These are phyloP conservation scores for Didymella sp. DNA, from an alignment of 2,329 filamentous ascomycete genomes.

Conservation along the genomic window DNA sequence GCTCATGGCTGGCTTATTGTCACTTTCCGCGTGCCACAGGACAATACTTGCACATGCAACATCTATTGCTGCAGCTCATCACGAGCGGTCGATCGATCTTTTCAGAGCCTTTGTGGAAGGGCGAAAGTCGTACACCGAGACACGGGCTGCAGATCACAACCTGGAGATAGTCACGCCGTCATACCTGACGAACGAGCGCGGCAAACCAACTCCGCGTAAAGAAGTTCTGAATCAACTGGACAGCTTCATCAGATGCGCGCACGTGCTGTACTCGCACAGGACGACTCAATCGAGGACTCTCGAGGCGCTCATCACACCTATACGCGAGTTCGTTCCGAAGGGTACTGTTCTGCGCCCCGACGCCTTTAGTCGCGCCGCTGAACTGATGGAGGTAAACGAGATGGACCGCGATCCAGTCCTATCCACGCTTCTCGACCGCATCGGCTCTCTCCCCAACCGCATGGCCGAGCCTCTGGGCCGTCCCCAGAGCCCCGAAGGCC, in stretches of 20 bases:
- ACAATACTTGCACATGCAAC: slow-evolving; percentile 12
- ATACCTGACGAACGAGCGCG: background rate
- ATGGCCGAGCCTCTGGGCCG: slow-evolving; percentile 1
- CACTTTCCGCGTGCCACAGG: slow-evolving; percentile 32
- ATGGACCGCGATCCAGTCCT: background rate
- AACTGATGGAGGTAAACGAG: background rate
- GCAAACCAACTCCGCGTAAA: background rate
- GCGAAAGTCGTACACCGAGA: background rate
- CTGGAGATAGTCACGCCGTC: background rate
- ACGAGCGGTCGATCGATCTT: background rate
- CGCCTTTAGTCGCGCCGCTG: background rate
- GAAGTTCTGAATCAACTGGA: slow-evolving; percentile 12
- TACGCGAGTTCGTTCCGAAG: background rate
- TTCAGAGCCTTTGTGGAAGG: background rate
- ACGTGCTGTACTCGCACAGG: background rate
- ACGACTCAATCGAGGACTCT: background rate
- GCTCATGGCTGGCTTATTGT: slow-evolving; percentile 40
- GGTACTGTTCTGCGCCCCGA: background rate
- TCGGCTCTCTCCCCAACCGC: background rate
- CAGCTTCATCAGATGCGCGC: slow-evolving; percentile 2
- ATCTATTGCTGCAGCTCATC: background rate
- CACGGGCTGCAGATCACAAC: background rate
- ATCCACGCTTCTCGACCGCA: background rate
- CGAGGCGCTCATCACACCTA: background rate
- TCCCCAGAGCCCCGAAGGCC: background rate